Base-by-base conservation (phyloP, 192 early-diverging fungal genomes). In the Linnemannia zychae region DNA sequence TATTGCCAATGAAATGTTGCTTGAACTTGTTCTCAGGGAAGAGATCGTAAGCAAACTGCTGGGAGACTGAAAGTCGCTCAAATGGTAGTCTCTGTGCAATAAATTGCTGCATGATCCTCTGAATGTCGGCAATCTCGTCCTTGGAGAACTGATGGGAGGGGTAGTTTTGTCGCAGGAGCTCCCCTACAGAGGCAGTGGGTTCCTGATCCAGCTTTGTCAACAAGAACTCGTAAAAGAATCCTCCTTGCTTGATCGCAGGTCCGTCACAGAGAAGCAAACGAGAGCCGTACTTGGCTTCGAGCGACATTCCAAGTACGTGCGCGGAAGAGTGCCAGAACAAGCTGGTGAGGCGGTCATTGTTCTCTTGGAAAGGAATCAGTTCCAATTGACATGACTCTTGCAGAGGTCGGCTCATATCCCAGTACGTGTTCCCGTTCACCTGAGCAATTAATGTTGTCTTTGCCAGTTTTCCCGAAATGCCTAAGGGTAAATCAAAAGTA, bases 191-290 rank as follows among this genome's bases (percentile, higher is more conserved):
- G 38, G 28, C 75, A 24, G 76, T 50, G 24, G 77, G 78, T 28
- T 87, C 72, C 12, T 86, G 77, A 13, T 76, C 76, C 28, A 50
- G 63, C 49, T 87, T 86, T 16, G 92, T 74, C 71, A 97, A 87
- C 52, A 95, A 66, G 71, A 91, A 92, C 75, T 95, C 95, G 89
- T 96, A 97, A 78, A 93, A 96, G 89, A 95, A 97, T 17, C 96
- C 96, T 38, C 92, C 91, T 16, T 90, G 87, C n/a, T 90, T 88
- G 53, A 94, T 86, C 11, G 92, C 77, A 28, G 96, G 94, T 0
- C 94, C 95, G 71, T 94, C 93, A 66, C 93, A 94, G 34, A 97
- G 88, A 46, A 95, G 77, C 18, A 92, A 31, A 22, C 92, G 84
- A 47, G 94, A 91, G 47, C 94, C 95, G 74, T 93, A 97, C 36